Evolutionary conservation across 1,284 basidiomycete genomes (phyloP), one percentile per base, ranked within the genome.

Genomic region (Cryptococcus hybrid): DNA sequence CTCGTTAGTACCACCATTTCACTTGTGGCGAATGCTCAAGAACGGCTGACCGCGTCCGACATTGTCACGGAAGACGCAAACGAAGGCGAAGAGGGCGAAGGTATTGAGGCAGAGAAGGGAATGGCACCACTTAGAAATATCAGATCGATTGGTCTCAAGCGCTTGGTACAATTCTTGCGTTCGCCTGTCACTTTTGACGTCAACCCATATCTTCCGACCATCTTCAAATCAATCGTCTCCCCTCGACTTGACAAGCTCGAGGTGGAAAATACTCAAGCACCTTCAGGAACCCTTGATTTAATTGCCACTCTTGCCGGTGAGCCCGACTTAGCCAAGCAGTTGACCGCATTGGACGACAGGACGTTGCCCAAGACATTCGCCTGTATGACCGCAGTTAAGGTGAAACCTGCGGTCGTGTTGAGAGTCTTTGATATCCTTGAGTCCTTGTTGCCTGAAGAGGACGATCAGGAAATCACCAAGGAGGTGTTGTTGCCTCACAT

Each of bases 351-450:
- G 69, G 89, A 98, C 69, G 65, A 80, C 0, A 80, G 82, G 1
- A 82, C 89, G 2, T 77, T 99, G 12, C 86, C 86, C 5, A 87
- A 89, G 70, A 79, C 94, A 1, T 93, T 90, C 72, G 85, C 85
- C 52, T 93, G 90, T 68, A 80, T 99, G 37, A 80, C 88, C 1
- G 88, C 89, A 2, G 82, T 85, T 5, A 90, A 88, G 62, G 92
- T 97, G 74, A 97, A 98, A 77, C 86, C 92, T 0, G 78, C 85
- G 0, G 92, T 97, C 11, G 81, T 96, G 38, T 83, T 83, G 6
- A 84, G 85, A 52, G 83, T 98, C 7, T 89, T 97, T 65, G 94
- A 97, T 69, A 87, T 96, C 56, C 81, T 94, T 45, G 90, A 95
- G 54, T 82, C 83, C 34, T 76, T 96, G 0, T 79, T 97, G 24